Conservation (phyloP, 148 eudicot species). For the Chenopodium quinoa region DNA sequence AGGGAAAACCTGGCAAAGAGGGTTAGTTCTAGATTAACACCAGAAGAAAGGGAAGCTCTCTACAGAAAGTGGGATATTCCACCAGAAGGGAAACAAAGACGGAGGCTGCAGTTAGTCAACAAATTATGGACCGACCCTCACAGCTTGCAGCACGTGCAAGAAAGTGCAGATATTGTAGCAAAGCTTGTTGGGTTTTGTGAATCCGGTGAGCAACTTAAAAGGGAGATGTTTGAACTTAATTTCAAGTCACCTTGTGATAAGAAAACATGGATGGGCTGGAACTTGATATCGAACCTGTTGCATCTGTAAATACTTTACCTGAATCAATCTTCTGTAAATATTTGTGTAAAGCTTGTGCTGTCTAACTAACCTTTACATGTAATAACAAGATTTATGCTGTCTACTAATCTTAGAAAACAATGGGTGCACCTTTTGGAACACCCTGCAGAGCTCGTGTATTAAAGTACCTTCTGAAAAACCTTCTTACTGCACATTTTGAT, state of each 20-base stretch:
- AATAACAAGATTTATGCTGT: background rate
- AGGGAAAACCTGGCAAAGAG: conserved; percentile 90
- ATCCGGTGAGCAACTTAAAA: conserved; percentile 59
- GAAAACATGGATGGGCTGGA: conserved; percentile 98
- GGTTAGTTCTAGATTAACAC: conserved; percentile 69
- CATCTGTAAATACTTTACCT: conserved; percentile 47
- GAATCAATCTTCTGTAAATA: background rate
- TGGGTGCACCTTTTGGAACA: too few species aligned
- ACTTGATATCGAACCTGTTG: conserved; percentile 77
- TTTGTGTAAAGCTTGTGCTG: background rate
- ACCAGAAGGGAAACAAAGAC: conserved; percentile 74
- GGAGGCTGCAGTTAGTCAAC: conserved; percentile 85
- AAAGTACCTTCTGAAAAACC: background rate
- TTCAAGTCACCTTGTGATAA: conserved; percentile 73
- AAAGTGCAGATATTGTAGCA: conserved; percentile 91
- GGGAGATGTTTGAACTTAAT: conserved; percentile 94
- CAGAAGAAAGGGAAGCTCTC: conserved; percentile 76
- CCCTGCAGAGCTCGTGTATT: background rate
- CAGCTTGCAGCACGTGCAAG: conserved; percentile 75
- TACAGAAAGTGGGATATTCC: conserved; percentile 93
- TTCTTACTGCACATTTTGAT: too few species aligned
- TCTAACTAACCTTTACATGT: conserved; percentile 3
- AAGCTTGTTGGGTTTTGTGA: conserved; percentile 95
- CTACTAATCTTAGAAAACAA: too few species aligned
- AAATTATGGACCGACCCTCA: conserved; percentile 94